Evolutionary conservation across 2,329 filamentous ascomycete species (phyloP), one percentile per base, ranked within the genome.

Genomic region (Verruconis gallopava): DNA sequence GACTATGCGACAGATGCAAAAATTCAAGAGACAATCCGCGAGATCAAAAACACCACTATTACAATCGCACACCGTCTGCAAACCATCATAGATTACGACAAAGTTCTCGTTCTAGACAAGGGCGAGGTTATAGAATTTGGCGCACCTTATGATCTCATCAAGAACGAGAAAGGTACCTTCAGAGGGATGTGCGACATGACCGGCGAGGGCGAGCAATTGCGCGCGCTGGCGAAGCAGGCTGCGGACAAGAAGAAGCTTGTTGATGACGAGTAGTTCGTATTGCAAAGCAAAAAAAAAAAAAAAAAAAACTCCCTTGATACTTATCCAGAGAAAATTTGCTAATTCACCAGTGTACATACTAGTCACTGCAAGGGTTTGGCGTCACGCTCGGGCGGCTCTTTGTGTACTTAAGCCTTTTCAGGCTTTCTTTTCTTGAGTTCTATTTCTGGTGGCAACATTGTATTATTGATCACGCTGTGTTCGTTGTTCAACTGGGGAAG

Each of bases 61-160:
- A 96, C 91, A 0, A 96, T 98, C 54, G 91, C 91, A 1, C 91
- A 98, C 62, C 77, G 91, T 14, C 69, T 98, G 49, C 86, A 94
- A 57, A 98, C 91, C 0, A 96, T 98, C 60, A 88, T 91, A 20
- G 91, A 98, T 58, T 98, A 96, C 55, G 91, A 98, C 65, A 94
- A 93, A 67, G 89, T 98, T 12, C 68, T 98, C 13, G 88, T 98
- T 11, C 69, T 98, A 3, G 91, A 98, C 55, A 85, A 88, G 58
- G 91, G 91, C 6, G 64, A 74, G 46, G 81, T 96, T 15, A 73
- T 91, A 4, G 89, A 98, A 63, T 98, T 76, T 56, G 91, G 79
- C n/a, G 81, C 93, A 54, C 91, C 91, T 0, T 86, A 80, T 66
- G 78, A 85, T 50, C 66, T 98, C 40, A 45, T 62, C 2, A 47